A percentile compares a stretch with the other conserved stretches of the same genome.
Evolutionary conservation across 2,329 filamentous ascomycete species (phyloP).

Genomic region (Phaeosphaeriaceae sp.): DNA sequence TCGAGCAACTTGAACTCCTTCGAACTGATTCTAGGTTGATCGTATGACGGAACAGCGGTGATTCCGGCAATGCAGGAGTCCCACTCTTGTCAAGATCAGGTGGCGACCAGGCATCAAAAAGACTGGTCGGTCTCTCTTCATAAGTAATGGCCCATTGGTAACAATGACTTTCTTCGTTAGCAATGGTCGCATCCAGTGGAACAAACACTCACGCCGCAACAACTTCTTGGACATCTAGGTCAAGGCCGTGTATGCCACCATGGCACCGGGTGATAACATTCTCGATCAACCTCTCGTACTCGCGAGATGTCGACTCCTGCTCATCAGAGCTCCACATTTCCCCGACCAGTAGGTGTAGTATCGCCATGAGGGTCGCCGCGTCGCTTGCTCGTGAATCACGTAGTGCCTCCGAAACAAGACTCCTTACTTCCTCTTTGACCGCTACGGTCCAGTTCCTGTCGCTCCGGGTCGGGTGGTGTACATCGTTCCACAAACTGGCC

Average conservation of each 20-base stretch:
- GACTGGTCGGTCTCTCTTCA: constrained; percentile 23
- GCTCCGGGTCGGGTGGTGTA: constrained; percentile 24
- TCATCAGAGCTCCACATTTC: constrained; percentile 44
- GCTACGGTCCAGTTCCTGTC: constrained; percentile 35
- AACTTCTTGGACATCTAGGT: constrained; percentile 10
- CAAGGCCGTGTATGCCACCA: constrained; percentile 26
- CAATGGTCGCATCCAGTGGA: background rate
- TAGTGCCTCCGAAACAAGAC: constrained; percentile 35
- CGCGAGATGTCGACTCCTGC: constrained; percentile 18
- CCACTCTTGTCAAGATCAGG: constrained; percentile 3
- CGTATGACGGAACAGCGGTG: constrained; percentile 41
- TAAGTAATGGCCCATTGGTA: constrained; percentile 38
- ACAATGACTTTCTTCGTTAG: constrained; percentile 26
- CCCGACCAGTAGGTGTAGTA: constrained; percentile 38
- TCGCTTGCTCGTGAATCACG: constrained; percentile 10
- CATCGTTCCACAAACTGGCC: constrained; percentile 38
- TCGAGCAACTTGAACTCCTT: constrained; percentile 29
- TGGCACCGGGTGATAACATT: constrained; percentile 28
- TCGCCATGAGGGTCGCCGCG: constrained; percentile 37
- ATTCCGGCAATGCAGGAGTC: constrained; percentile 34
- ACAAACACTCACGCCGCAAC: constrained; percentile 28
- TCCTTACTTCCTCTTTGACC: constrained; percentile 35
- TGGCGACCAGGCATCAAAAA: constrained; percentile 24
- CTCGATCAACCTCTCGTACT: constrained; percentile 34
- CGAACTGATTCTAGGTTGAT: constrained; percentile 26